Conservation (phyloP, 2,329 filamentous ascomycete species). For the Madurella fahalii region DNA sequence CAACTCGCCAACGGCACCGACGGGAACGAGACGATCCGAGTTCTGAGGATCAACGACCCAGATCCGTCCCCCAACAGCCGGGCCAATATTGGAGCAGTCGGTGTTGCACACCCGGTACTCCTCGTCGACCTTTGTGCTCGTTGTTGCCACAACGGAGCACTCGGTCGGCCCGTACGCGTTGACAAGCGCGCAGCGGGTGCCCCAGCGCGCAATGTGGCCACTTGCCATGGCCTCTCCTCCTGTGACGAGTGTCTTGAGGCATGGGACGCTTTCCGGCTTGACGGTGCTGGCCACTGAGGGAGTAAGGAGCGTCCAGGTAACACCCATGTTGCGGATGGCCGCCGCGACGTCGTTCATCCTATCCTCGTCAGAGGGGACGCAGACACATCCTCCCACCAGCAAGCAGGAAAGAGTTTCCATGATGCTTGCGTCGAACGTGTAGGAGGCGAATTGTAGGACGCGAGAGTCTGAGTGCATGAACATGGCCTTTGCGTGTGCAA, state of each 20-base stretch:
- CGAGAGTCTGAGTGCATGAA: constrained; percentile 22
- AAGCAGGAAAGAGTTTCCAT: constrained; percentile 39
- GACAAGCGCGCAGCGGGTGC: constrained; percentile 22
- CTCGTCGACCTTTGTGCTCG: constrained; percentile 24
- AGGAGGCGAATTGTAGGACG: constrained; percentile 32
- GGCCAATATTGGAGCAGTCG: constrained; percentile 26
- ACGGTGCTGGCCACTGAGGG: constrained; percentile 29
- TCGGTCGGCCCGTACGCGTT: constrained; percentile 30
- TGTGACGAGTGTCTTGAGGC: constrained; percentile 27
- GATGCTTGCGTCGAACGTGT: constrained; percentile 40
- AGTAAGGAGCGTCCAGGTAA: constrained; percentile 30
- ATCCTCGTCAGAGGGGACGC: constrained; percentile 38
- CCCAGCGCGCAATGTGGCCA: constrained; percentile 22
- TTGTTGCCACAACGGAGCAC: constrained; percentile 22
- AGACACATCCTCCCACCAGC: constrained; percentile 38
- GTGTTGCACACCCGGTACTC: constrained; percentile 11
- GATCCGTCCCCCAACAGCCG: constrained; percentile 22
- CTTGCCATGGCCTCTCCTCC: constrained; percentile 29
- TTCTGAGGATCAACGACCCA: constrained; percentile 50
- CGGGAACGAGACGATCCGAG: constrained; percentile 43
- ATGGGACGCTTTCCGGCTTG: constrained; percentile 26
- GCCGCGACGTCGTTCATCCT: constrained; percentile 36
- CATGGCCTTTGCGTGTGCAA: constrained; percentile 20
- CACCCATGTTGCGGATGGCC: constrained; percentile 26
- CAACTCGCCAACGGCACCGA: constrained; percentile 50